phyloP scores from a whole-genome alignment of 192 early-diverging fungal genomes.

The Chytriomyces hyalinus region DNA sequence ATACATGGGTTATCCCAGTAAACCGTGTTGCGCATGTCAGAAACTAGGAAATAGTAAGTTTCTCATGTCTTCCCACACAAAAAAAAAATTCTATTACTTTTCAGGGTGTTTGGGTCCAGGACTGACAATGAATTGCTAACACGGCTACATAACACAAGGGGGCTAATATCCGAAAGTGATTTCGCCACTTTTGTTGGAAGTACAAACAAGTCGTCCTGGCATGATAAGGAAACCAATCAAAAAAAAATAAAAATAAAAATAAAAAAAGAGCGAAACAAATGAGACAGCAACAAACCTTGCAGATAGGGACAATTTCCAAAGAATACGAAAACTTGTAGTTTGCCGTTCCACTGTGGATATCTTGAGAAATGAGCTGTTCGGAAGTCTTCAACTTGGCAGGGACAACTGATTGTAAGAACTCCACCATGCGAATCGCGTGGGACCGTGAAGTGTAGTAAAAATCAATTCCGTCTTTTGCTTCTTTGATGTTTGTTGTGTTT shows the following conservation, averaged over 20 bases:
- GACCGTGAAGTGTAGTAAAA: constrained; percentile 91
- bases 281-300: constrained; percentile 58
- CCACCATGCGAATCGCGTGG: constrained; percentile 95
- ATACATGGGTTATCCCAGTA: constrained; percentile 89
- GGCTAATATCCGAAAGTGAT: constrained; percentile 81
- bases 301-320: constrained; percentile 93
- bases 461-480: constrained; percentile 94
- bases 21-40: constrained; percentile 73
- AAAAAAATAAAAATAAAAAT: too few relatives aligned
- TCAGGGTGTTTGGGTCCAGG: constrained; percentile 87
- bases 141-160: constrained; percentile 81
- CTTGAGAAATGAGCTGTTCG: constrained; percentile 95
- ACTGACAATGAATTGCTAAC: constrained; percentile 86
- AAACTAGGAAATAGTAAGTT: constrained; percentile 18
- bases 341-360: constrained; percentile 87
- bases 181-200: constrained; percentile 88
- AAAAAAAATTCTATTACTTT: constrained; percentile 26
- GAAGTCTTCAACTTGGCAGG: constrained; percentile 87
- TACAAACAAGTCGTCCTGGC: constrained; percentile 85
- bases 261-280: not conserved
- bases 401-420: constrained; percentile 87
- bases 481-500: constrained; percentile 98
- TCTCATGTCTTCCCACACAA: not conserved
- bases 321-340: constrained; percentile 98
- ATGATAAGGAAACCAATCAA: too few relatives aligned